Evolutionary conservation across 2,329 filamentous ascomycete genomes (phyloP).

Genomic region (Calonectria henricotiae): DNA sequence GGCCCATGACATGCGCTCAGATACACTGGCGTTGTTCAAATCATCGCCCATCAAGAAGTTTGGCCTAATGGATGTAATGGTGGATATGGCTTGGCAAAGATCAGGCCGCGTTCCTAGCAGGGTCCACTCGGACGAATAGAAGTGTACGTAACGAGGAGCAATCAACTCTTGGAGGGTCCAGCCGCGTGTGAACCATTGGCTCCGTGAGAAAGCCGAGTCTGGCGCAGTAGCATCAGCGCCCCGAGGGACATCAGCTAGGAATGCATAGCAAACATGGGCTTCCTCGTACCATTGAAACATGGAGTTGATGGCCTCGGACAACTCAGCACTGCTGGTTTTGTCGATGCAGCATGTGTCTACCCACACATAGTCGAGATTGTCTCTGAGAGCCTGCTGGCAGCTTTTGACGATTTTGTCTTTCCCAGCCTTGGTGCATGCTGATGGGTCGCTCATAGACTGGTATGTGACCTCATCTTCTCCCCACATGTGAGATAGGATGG

Average conservation of each 20-base stretch:
- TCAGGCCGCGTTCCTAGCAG: neutral
- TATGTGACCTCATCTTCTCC: neutral
- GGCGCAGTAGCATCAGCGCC: neutral
- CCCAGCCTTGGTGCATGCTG: neutral
- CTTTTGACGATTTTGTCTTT: neutral
- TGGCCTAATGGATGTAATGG: neutral
- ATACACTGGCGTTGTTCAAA: neutral
- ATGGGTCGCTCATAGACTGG: neutral
- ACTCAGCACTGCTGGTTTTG: neutral
- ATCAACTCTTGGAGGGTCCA: neutral
- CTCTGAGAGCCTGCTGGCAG: neutral
- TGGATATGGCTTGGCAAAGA: neutral
- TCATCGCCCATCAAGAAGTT: neutral
- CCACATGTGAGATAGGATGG: slow-evolving; percentile 8
- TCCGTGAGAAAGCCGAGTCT: neutral
- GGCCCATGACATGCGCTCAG: neutral
- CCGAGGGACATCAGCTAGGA: neutral
- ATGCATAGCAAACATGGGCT: neutral
- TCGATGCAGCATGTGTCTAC: slow-evolving; percentile 2
- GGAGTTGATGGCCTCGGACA: slow-evolving; percentile 4
- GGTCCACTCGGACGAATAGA: neutral
- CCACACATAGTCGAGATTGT: neutral
- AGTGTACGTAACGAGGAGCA: neutral
- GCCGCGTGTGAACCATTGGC: slow-evolving; percentile 4
- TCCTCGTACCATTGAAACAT: slow-evolving; percentile 1